A percentile compares a stretch with the other conserved stretches of the same genome.
Conservation (phyloP, 2,329 filamentous ascomycete species). For the Ceratocystis destructans region DNA sequence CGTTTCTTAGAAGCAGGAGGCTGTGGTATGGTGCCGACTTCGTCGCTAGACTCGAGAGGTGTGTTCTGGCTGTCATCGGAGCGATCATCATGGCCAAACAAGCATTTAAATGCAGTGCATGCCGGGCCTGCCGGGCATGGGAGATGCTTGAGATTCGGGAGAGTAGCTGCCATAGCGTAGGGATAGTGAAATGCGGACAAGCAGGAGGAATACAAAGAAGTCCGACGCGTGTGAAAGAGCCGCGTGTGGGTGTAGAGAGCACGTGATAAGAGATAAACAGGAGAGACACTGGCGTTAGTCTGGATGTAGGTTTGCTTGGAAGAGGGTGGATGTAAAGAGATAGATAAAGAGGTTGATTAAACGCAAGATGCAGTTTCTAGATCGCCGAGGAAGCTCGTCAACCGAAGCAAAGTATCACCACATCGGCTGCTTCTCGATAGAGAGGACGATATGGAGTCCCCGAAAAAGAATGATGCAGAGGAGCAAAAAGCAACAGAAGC, state of each 20-base stretch:
- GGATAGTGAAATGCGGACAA: not conserved
- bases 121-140: constrained; percentile 36
- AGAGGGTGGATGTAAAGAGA: not conserved
- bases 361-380: not conserved
- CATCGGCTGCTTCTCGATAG: not conserved
- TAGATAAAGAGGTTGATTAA: not conserved
- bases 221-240: not conserved
- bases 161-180: constrained; percentile 13
- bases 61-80: constrained; percentile 23
- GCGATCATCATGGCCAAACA: constrained; percentile 32
- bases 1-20: not conserved
- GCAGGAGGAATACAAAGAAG: not conserved
- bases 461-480: not conserved
- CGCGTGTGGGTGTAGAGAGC: not conserved
- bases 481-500: not conserved
- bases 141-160: constrained; percentile 32
- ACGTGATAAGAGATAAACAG: not conserved
- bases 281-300: not conserved
- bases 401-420: not conserved
- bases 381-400: not conserved
- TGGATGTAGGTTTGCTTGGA: not conserved
- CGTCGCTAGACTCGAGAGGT: not conserved
- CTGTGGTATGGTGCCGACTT: not conserved
- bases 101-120: constrained; percentile 38
- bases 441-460: not conserved